Evolutionary conservation across 345 rosid genomes (phyloP).

Genomic region (Lenwebbia sp.): DNA sequence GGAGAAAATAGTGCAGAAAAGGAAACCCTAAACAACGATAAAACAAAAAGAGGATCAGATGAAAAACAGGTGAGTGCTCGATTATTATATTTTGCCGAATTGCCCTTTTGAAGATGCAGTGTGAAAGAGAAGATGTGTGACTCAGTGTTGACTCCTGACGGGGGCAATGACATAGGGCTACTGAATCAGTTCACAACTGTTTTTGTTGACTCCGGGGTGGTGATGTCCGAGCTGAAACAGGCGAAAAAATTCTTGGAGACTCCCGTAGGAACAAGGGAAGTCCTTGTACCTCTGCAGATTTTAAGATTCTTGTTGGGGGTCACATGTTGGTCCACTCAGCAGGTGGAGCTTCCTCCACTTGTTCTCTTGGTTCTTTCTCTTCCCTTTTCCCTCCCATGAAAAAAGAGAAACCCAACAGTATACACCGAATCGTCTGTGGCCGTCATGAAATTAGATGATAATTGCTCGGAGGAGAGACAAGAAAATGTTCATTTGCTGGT

Average conservation of each 20-base stretch:
- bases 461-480: background rate
- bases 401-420: background rate
- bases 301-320: background rate
- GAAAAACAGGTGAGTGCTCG: background rate
- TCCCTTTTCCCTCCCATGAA: background rate
- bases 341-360: background rate
- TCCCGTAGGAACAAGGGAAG: background rate
- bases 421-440: background rate
- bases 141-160: background rate
- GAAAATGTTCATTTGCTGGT: background rate
- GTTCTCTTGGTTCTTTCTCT: background rate
- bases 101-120: background rate
- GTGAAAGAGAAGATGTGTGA: background rate
- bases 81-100: background rate
- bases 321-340: background rate
- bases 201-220: background rate
- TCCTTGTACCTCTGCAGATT: background rate
- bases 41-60: background rate
- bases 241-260: background rate
- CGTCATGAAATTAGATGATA: background rate
- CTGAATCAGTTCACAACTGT: background rate
- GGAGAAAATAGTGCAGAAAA: background rate
- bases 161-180: background rate
- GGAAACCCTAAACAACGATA: background rate
- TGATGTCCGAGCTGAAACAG: background rate